phyloP scores from a whole-genome alignment of 176 grass and related monocot genomes.

The Echinochloa phyllopogon region DNA sequence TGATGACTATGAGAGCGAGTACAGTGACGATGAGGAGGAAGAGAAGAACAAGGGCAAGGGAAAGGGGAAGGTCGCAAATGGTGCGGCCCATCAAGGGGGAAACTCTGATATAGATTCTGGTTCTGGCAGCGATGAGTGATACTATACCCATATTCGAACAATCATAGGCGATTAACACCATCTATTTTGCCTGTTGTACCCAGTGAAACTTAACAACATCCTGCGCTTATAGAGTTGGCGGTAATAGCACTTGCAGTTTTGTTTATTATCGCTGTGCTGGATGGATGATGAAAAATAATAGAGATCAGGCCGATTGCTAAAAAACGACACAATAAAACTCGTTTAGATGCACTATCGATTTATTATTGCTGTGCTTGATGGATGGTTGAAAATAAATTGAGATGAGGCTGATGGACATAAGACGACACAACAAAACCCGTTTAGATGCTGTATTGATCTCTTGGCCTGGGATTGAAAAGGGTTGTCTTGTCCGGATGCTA shows the following conservation, averaged over 20 bases:
- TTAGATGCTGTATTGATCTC: no score
- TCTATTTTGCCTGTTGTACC: constrained; percentile 29
- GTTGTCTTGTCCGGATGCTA: no score
- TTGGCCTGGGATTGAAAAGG: no score
- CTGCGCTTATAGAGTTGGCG: constrained; percentile 28
- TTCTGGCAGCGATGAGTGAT: constrained; percentile 57
- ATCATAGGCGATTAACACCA: constrained; percentile 31
- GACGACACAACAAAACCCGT: no score
- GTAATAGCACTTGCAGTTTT: neutral
- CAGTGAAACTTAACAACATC: constrained; percentile 11
- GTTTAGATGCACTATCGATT: neutral
- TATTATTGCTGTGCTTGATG: no score
- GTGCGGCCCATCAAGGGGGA: constrained; percentile 40
- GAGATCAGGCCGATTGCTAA: neutral
- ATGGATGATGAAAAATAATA: neutral
- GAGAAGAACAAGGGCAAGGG: constrained; percentile 74
- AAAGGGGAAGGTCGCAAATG: constrained; percentile 68
- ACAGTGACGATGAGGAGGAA: constrained; percentile 88
- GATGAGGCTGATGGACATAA: no score
- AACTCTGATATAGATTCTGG: constrained; percentile 55
- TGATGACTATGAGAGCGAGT: constrained; percentile 98
- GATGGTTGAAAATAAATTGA: no score
- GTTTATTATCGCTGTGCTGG: neutral
- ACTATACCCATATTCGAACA: constrained; percentile 30
- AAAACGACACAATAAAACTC: neutral